Evolutionary conservation across 495 filamentous ascomycete genomes (phyloP).

Genomic region (Choiromyces venosus): DNA sequence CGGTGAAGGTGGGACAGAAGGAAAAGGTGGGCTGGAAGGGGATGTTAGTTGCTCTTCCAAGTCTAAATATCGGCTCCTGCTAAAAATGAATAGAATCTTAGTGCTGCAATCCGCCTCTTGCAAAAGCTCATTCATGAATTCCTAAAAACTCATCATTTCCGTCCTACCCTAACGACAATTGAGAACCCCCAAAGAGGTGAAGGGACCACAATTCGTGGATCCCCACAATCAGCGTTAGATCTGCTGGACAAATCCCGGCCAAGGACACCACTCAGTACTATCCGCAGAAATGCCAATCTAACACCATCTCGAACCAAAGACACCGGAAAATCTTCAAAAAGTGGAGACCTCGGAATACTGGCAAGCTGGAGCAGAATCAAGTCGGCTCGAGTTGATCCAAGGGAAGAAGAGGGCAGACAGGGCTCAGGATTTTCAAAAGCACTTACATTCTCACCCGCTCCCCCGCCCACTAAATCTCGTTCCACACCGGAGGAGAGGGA

Average conservation of each 20-base stretch:
- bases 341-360: constrained; percentile 18
- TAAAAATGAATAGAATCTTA: constrained; percentile 43
- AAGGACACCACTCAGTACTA: constrained; percentile 15
- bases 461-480: background rate
- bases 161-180: constrained; percentile 46
- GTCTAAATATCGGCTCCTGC: background rate
- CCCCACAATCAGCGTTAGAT: background rate
- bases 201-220: background rate
- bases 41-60: constrained; percentile 12
- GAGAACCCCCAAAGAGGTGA: constrained; percentile 1
- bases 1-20: constrained; percentile 39
- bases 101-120: constrained; percentile 55
- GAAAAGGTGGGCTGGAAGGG: constrained; percentile 38
- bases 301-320: background rate
- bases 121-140: constrained; percentile 61
- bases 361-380: constrained; percentile 34
- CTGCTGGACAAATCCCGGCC: background rate
- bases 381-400: constrained; percentile 27
- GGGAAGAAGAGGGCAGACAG: constrained; percentile 30
- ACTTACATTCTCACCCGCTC: background rate
- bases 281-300: constrained; percentile 10
- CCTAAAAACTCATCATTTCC: constrained; percentile 60
- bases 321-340: background rate
- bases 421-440: constrained; percentile 9
- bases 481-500: background rate